These are phyloP conservation scores for Stephanodiscus triporus DNA, from an alignment of 108 stramenopile genomes.

Conservation along the genomic window DNA sequence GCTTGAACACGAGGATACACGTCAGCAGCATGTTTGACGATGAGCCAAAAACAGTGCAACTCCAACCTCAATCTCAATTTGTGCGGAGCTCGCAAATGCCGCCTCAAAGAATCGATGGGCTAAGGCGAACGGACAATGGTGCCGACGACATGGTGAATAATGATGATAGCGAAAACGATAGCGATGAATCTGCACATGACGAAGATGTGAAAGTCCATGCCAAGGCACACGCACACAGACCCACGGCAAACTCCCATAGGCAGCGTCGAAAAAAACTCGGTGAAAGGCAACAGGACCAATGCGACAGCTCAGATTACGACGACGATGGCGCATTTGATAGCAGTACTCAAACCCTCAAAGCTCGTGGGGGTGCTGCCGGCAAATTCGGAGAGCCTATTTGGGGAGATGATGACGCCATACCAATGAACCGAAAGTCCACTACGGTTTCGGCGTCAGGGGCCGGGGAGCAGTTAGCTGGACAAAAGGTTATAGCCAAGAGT, in stretches of 20 bases:
- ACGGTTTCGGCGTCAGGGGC: background rate
- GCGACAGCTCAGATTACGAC: background rate
- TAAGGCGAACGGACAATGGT: background rate
- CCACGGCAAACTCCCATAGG: background rate
- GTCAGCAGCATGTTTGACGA: background rate
- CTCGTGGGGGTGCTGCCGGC: too few relatives aligned
- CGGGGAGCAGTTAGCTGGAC: background rate
- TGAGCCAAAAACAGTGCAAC: background rate
- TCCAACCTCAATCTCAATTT: background rate
- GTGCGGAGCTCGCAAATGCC: background rate
- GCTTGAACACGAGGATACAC: slow-evolving; percentile 17
- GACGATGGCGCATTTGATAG: background rate
- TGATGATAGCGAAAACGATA: too few relatives aligned
- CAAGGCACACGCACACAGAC: background rate
- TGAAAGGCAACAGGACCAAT: background rate
- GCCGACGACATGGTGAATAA: too few relatives aligned
- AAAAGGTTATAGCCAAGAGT: background rate
- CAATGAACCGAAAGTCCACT: background rate
- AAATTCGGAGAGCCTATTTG: too few relatives aligned
- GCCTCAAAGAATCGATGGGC: background rate
- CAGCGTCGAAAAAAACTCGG: background rate
- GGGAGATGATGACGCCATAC: background rate
- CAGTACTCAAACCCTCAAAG: slow-evolving; percentile 2
- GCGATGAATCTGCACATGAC: too few relatives aligned
- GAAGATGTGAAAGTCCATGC: too few relatives aligned